Evolutionary conservation across 306 rosid genomes (phyloP).

Genomic region (Quercus ilex): DNA sequence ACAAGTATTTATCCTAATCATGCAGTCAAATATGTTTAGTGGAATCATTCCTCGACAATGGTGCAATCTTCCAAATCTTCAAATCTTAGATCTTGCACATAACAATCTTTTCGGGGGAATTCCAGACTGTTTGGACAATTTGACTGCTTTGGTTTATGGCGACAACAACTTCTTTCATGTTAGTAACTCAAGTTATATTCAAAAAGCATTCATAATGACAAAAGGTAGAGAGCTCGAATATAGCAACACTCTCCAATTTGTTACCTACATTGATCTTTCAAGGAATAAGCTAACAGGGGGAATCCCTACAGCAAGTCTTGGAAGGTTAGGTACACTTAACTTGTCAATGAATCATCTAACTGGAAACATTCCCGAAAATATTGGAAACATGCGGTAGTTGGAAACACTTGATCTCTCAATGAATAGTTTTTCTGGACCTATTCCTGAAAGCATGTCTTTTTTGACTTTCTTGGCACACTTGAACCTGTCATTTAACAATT

Average conservation of each 20-base stretch:
- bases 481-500: no score
- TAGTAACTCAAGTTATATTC: fast-evolving
- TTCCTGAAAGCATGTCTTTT: no score
- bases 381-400: no score
- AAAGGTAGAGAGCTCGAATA: background rate
- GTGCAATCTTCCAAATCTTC: no score
- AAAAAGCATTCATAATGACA: no score
- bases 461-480: no score
- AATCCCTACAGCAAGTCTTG: background rate
- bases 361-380: no score
- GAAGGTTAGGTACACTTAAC: background rate
- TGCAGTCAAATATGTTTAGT: slow-evolving; percentile 5
- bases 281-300: slow-evolving; percentile 1
- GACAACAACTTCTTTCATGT: no score
- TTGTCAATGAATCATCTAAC: slow-evolving; percentile 7
- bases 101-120: no score
- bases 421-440: no score
- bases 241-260: background rate
- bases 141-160: background rate
- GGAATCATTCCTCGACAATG: slow-evolving; percentile 1
- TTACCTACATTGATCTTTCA: background rate
- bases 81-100: no score
- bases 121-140: background rate
- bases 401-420: no score
- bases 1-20: background rate